Evolutionary conservation across 2,329 filamentous ascomycete genomes (phyloP), one percentile per base, ranked within the genome.

Genomic region (Diaporthe aspalathi): DNA sequence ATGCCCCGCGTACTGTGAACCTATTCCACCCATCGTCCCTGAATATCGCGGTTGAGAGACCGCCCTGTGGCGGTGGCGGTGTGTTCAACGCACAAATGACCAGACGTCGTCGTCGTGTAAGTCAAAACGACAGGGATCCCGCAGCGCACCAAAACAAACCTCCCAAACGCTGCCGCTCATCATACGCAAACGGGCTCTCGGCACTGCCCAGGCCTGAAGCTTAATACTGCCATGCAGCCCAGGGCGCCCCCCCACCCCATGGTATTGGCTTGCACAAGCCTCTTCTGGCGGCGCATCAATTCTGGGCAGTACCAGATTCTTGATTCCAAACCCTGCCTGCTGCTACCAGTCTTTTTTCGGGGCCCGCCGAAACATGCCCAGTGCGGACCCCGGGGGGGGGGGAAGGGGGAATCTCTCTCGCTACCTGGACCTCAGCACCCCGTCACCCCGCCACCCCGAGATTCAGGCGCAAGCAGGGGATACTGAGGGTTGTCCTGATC

Each of bases 291-390:
- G 35, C 43, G 43, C 60, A n/a, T 27, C 27, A 63, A 63, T 63
- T 43, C 60, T 65, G 43, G 60, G 60, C 60, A 50, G 60, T 65
- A 65, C 60, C 60, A 65, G 8, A n/a, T n/a, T n/a, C n/a, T n/a
- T n/a, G 11, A 6, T 16, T 20, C 38, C 43, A 22, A 5, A 16
- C 12, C 43, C 5, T 9, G 4, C 4, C 11, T 27, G 43, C 40
- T 9, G 6, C 29, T 24, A 11, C n/a, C 22, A 6, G 5, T 2
- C 35, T 8, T 8, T 8, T 7, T 16, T 63, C 60, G 60, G 60
- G 60, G 60, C 12, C 27, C 24, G 60, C 60, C 60, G 60, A 63
- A 63, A 63, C 60, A 24, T 43, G 27, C 17, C 49, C 60, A 49
- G 49, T 63, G 43, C 60, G 27, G n/a, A 49, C 60, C 60, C n/a